These are phyloP conservation scores for Mycogone perniciosa DNA, from an alignment of 2,329 filamentous ascomycete species.

Conservation along the genomic window DNA sequence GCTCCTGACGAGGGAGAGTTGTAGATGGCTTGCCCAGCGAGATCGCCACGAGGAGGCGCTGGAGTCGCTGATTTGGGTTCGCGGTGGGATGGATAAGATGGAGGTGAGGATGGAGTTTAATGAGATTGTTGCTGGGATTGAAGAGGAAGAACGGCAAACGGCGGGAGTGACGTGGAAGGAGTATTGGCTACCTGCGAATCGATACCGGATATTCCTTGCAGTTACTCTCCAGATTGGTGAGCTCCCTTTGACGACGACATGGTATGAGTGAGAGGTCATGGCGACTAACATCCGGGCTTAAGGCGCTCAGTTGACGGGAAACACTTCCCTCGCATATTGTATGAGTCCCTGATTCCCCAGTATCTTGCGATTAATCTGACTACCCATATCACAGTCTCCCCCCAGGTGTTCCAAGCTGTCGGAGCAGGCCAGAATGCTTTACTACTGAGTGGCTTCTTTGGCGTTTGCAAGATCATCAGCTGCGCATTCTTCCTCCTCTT, in stretches of 20 bases:
- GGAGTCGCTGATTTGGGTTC: constrained; percentile 44
- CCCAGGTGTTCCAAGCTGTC: constrained; percentile 45
- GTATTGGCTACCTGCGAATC: constrained; percentile 37
- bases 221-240: constrained; percentile 43
- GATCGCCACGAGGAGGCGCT: constrained; percentile 40
- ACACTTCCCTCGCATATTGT: constrained; percentile 46
- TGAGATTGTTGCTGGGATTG: constrained; percentile 39
- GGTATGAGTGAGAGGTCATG: not conserved
- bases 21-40: constrained; percentile 40
- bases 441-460: constrained; percentile 47
- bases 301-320: constrained; percentile 42
- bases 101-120: constrained; percentile 21
- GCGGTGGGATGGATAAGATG: constrained; percentile 35
- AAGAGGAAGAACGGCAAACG: constrained; percentile 38
- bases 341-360: constrained; percentile 9
- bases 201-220: constrained; percentile 41
- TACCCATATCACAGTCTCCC: constrained; percentile 32
- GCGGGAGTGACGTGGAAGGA: constrained; percentile 42
- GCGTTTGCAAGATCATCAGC: constrained; percentile 44
- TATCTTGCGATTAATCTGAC: constrained; percentile 4
- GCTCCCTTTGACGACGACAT: not conserved
- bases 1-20: constrained; percentile 42
- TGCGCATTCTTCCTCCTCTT: constrained; percentile 41
- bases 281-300: not conserved
- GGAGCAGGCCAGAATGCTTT: constrained; percentile 41